phyloP scores from a whole-genome alignment of 495 filamentous ascomycete species.

The Annulohypoxylon nitens region DNA sequence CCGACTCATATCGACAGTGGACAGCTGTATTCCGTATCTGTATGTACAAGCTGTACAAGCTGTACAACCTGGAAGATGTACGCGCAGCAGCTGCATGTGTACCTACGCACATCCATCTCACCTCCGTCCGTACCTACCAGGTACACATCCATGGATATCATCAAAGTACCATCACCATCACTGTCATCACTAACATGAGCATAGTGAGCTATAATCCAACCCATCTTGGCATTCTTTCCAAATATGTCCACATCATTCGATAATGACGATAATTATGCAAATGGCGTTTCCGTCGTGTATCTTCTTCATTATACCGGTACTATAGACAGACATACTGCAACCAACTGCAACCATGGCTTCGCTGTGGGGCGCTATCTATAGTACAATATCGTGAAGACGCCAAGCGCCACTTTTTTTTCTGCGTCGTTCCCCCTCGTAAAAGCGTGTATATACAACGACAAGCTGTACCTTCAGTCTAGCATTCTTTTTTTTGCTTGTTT shows the following conservation, averaged over 20 bases:
- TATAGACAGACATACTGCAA: constrained; percentile 23
- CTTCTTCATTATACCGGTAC: constrained; percentile 45
- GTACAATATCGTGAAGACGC: constrained; percentile 45
- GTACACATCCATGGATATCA: constrained; percentile 4
- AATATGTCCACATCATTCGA: constrained; percentile 43
- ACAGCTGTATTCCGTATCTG: background rate
- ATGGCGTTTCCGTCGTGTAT: constrained; percentile 45
- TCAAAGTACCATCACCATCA: constrained; percentile 17
- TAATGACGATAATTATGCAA: constrained; percentile 43
- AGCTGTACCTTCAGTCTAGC: constrained; percentile 27
- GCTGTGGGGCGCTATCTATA: constrained; percentile 44
- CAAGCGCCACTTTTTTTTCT: constrained; percentile 24
- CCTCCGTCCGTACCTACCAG: background rate
- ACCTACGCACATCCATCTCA: background rate
- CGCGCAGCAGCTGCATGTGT: background rate
- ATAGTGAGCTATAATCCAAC: constrained; percentile 2
- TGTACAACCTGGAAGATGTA: background rate
- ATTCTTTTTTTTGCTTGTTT: constrained; percentile 19
- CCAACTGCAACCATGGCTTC: constrained; percentile 20
- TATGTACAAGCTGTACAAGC: background rate
- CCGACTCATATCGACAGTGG: background rate
- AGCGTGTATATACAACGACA: constrained; percentile 42
- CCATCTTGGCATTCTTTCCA: constrained; percentile 38
- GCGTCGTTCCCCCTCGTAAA: constrained; percentile 27
- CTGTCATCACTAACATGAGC: background rate